A percentile compares a stretch with the other conserved stretches of the same genome.
phyloP scores from a whole-genome alignment of 78 protist species.

The Monocercomonoides exilis region DNA sequence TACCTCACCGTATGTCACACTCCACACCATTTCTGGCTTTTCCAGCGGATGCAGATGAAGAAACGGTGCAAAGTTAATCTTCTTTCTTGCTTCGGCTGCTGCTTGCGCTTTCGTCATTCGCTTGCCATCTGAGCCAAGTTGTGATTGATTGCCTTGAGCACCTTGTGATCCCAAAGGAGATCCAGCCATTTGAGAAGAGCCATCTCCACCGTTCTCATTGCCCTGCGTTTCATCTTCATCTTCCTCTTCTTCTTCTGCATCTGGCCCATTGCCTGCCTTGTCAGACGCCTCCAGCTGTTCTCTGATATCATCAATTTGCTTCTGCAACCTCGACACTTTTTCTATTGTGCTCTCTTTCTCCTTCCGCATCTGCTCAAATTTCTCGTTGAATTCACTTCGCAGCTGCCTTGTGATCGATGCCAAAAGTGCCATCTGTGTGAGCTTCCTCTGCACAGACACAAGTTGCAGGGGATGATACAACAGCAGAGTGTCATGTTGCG shows the following conservation, averaged over 20 bases:
- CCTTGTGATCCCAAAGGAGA: too few relatives aligned
- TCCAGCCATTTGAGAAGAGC: too few relatives aligned
- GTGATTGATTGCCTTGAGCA: too few relatives aligned
- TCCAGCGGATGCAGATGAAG: not conserved
- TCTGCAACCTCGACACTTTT: not conserved
- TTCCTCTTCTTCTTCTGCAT: not conserved
- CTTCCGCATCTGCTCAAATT: not conserved
- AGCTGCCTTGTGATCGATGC: not conserved
- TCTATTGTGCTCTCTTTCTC: not conserved
- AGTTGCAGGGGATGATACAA: constrained; percentile 1
- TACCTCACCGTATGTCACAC: not conserved
- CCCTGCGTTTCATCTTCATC: not conserved
- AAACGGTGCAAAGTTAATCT: not conserved
- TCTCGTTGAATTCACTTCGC: not conserved
- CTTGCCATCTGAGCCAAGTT: too few relatives aligned
- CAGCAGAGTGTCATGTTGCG: not conserved
- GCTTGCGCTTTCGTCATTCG: not conserved
- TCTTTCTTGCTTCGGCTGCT: not conserved
- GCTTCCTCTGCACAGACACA: not conserved
- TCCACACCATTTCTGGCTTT: not conserved
- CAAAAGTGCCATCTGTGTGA: not conserved
- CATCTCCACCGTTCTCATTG: too few relatives aligned
- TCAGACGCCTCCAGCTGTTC: not conserved
- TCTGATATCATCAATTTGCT: not conserved
- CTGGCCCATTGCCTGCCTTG: too few relatives aligned